Conservation (phyloP, 2,329 filamentous ascomycete species). For the Botrytis hyacinthi region DNA sequence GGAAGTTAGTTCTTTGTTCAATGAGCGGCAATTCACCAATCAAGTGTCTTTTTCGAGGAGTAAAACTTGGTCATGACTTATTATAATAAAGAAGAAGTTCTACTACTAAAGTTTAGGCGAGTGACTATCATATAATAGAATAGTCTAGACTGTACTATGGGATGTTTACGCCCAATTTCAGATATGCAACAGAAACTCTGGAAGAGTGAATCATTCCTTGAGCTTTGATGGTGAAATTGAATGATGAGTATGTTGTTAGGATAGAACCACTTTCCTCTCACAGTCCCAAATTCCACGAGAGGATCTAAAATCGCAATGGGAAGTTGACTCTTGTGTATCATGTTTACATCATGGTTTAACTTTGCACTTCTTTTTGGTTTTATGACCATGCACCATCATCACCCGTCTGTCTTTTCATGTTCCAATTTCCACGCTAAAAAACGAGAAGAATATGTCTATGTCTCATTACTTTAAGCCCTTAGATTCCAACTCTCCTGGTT, state of each 20-base stretch:
- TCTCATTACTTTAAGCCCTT: too few relatives aligned
- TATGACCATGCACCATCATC: too few relatives aligned
- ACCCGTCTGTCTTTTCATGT: too few relatives aligned
- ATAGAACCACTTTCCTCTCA: background rate
- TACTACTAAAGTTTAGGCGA: background rate
- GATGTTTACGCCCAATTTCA: background rate
- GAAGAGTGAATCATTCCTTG: background rate
- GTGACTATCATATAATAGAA: background rate
- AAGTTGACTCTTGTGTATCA: too few relatives aligned
- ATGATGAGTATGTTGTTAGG: rapidly evolving
- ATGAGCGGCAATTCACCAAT: background rate
- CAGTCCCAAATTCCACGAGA: too few relatives aligned
- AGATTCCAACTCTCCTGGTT: too few relatives aligned
- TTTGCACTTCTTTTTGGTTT: too few relatives aligned
- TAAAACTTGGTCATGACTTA: background rate
- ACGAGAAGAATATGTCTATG: too few relatives aligned
- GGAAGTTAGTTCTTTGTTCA: rapidly evolving
- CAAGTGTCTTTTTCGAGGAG: rapidly evolving
- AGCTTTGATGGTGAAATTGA: background rate
- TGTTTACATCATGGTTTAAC: too few relatives aligned
- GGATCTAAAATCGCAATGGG: background rate
- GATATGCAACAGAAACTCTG: background rate
- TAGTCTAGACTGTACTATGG: background rate
- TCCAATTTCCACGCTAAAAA: too few relatives aligned
- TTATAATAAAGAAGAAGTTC: too few relatives aligned